Conservation (phyloP, 352 stramenopile genomes). For the Globisporangium lucens region DNA sequence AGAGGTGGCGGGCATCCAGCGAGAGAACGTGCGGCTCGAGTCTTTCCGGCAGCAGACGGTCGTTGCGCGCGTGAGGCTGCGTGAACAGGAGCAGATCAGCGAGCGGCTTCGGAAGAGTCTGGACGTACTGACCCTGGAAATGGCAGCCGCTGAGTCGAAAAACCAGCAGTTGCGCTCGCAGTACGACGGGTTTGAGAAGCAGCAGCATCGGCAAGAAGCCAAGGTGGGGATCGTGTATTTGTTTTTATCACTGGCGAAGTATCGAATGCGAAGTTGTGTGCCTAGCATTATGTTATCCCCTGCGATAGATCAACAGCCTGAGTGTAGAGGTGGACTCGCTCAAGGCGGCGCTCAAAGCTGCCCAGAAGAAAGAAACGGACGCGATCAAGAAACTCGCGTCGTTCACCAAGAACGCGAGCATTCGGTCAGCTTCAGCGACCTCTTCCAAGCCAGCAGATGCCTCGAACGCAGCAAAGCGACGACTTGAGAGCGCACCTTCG, state of each 20-base stretch:
- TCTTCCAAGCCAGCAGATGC: background rate
- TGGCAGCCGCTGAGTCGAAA: slow-evolving; percentile 24
- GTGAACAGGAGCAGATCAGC: slow-evolving; percentile 27
- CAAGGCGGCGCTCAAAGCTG: slow-evolving; percentile 24
- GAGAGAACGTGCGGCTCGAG: slow-evolving; percentile 33
- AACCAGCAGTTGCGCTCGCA: slow-evolving; percentile 35
- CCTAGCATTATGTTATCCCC: background rate
- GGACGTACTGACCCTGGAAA: slow-evolving; percentile 26
- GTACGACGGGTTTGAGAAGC: slow-evolving; percentile 29
- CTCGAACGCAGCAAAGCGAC: slow-evolving; percentile 2
- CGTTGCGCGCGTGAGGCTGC: slow-evolving; percentile 28
- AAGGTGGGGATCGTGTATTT: slow-evolving; percentile 26
- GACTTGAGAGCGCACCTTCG: slow-evolving; percentile 4
- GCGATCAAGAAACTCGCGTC: slow-evolving; percentile 36
- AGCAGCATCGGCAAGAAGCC: slow-evolving; percentile 37
- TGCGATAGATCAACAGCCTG: slow-evolving; percentile 47
- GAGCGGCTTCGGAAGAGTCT: slow-evolving; percentile 32
- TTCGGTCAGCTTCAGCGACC: background rate
- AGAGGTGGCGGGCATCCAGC: slow-evolving; percentile 22
- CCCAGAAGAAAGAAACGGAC: slow-evolving; percentile 47
- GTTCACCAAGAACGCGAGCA: slow-evolving; percentile 21
- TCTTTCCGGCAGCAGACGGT: slow-evolving; percentile 28
- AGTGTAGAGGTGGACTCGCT: slow-evolving; percentile 39
- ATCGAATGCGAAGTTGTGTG: background rate
- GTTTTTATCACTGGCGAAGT: background rate